These are phyloP conservation scores for Beauveria sp. DNA, from an alignment of 2,329 filamentous ascomycete genomes.

Conservation along the genomic window DNA sequence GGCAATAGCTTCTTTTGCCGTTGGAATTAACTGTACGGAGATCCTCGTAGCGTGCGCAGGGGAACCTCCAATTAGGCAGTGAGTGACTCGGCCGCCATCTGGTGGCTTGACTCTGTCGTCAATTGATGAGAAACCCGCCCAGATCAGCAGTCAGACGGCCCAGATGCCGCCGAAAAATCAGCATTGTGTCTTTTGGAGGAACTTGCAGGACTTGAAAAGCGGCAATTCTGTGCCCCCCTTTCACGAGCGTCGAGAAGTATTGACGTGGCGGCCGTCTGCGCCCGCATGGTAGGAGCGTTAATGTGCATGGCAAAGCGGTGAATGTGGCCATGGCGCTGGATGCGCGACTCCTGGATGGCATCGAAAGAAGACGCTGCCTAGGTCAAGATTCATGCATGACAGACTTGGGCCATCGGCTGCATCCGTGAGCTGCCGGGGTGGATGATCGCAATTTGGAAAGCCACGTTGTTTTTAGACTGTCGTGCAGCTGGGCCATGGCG, in stretches of 20 bases:
- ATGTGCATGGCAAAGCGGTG: neutral
- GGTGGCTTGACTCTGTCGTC: neutral
- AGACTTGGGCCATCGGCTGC: neutral
- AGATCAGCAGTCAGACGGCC: no score
- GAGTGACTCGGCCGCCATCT: neutral
- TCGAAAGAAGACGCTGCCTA: neutral
- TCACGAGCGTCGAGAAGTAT: neutral
- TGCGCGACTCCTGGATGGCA: neutral
- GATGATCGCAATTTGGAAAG: constrained; percentile 8
- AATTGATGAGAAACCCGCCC: neutral
- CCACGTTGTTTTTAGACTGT: neutral
- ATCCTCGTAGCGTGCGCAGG: neutral
- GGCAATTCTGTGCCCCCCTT: neutral
- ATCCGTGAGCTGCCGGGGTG: neutral
- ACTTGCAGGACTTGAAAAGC: neutral
- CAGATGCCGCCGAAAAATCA: no score
- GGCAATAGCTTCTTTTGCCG: neutral
- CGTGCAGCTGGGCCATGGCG: neutral
- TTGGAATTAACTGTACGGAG: neutral
- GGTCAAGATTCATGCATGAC: neutral
- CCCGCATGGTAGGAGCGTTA: neutral
- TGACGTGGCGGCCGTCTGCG: neutral
- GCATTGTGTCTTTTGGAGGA: neutral
- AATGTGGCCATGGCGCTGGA: neutral
- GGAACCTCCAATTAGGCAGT: neutral